These are phyloP conservation scores for Chamaecrista fasciculata DNA, from an alignment of 306 rosid genomes.

Conservation along the genomic window DNA sequence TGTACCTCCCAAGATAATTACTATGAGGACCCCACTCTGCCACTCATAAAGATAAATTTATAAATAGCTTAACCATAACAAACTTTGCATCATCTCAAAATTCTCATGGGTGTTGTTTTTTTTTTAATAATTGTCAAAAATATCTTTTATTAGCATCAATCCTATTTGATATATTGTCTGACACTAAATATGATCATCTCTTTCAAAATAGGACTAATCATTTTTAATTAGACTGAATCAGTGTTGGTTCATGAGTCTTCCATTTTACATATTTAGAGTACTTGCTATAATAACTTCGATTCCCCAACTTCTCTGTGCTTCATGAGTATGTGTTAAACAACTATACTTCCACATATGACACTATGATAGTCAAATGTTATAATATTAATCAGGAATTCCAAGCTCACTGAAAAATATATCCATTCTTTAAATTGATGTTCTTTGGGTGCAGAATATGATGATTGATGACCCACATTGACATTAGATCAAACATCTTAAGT, in stretches of 20 bases:
- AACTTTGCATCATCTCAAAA: neutral
- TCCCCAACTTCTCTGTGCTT: neutral
- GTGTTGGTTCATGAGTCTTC: too few relatives aligned
- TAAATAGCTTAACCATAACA: neutral
- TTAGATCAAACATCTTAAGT: neutral
- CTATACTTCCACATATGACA: neutral
- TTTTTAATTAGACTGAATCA: too few relatives aligned
- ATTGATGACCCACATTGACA: neutral
- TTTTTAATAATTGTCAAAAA: too few relatives aligned
- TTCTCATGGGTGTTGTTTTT: neutral
- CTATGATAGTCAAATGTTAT: constrained; percentile 7
- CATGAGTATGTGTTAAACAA: neutral
- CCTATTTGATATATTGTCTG: too few relatives aligned
- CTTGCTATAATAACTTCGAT: neutral
- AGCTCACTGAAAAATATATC: too few relatives aligned
- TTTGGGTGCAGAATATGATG: neutral
- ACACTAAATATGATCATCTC: too few relatives aligned
- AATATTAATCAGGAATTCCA: constrained; percentile 19
- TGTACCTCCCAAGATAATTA: neutral
- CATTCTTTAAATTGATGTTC: too few relatives aligned
- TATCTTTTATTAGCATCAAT: too few relatives aligned
- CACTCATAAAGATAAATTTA: too few relatives aligned
- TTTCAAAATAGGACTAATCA: too few relatives aligned
- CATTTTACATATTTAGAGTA: neutral
- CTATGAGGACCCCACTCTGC: neutral